phyloP scores from a whole-genome alignment of 2,329 filamentous ascomycete species.

The Paramyrothecium roridum region DNA sequence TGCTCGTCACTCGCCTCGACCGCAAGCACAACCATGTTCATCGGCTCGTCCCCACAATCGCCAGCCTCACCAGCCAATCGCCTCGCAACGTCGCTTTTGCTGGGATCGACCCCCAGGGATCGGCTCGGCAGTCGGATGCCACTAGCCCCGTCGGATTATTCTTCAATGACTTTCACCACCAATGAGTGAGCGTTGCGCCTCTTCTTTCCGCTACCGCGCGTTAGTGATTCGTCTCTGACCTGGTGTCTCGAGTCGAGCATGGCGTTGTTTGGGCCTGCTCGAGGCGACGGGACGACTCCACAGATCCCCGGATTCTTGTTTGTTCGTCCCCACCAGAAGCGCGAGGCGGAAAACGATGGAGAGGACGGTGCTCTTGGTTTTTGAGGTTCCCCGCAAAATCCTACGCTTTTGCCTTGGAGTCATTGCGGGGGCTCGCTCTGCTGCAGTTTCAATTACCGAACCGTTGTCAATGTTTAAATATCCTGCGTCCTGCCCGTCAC shows the following conservation, averaged over 20 bases:
- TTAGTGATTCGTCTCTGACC: too few relatives aligned
- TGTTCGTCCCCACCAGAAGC: not conserved
- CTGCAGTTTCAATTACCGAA: not conserved
- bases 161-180: not conserved
- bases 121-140: slow-evolving; percentile 23
- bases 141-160: not conserved
- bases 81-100: not conserved
- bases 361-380: not conserved
- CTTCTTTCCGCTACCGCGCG: too few relatives aligned
- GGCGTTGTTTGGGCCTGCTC: not conserved
- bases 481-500: not conserved
- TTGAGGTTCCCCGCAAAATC: not conserved
- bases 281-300: not conserved
- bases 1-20: too few relatives aligned
- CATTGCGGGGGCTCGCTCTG: not conserved
- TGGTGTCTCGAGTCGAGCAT: too few relatives aligned
- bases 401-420: not conserved
- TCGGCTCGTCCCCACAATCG: too few relatives aligned
- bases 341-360: not conserved
- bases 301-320: not conserved
- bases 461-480: not conserved
- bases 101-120: slow-evolving; percentile 2
- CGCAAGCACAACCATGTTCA: too few relatives aligned
- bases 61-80: not conserved
- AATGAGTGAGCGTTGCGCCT: not conserved